Percentiles rank a stretch among this genome's conserved stretches.
Conservation (phyloP, 345 rosid species). For the Camelina sativa region DNA sequence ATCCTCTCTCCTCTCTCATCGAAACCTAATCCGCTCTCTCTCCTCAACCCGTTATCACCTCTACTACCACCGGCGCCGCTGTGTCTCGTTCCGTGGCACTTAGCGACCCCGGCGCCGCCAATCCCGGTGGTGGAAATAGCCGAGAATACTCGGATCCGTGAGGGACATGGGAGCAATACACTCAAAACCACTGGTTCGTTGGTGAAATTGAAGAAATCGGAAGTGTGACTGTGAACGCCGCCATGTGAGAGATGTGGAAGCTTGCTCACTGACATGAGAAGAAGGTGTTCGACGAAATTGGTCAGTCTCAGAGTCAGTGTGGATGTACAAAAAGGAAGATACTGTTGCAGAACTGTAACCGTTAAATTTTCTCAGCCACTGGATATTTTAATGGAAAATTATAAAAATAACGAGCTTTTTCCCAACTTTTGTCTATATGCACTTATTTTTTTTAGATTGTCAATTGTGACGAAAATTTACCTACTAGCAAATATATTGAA, state of each 20-base stretch:
- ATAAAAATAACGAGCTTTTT: too few relatives aligned
- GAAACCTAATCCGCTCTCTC: slow-evolving; percentile 33
- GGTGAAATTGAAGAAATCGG: background rate
- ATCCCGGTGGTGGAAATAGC: slow-evolving; percentile 27
- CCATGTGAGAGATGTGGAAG: slow-evolving; percentile 40
- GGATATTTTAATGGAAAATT: too few relatives aligned
- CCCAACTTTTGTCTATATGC: too few relatives aligned
- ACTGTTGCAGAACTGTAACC: slow-evolving; percentile 27
- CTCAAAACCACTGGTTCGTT: slow-evolving; percentile 28
- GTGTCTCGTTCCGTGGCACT: slow-evolving; percentile 27
- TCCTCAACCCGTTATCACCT: slow-evolving; percentile 25
- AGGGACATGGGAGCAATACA: slow-evolving; percentile 27
- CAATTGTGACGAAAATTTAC: too few relatives aligned
- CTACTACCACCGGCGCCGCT: slow-evolving; percentile 24
- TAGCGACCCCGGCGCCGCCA: slow-evolving; percentile 22
- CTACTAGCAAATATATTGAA: too few relatives aligned
- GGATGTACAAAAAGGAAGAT: too few relatives aligned
- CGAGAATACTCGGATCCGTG: slow-evolving; percentile 32
- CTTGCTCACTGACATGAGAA: slow-evolving; percentile 36
- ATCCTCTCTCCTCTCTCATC: slow-evolving; percentile 55
- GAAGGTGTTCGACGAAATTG: slow-evolving; percentile 29
- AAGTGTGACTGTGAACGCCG: slow-evolving; percentile 34
- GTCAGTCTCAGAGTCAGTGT: background rate
- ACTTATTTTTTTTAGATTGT: too few relatives aligned
- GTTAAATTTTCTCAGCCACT: slow-evolving; percentile 41